A percentile compares a stretch with the other conserved stretches of the same genome.
These are phyloP conservation scores for Trichoderma koningii DNA, from an alignment of 2,329 filamentous ascomycete genomes.

Conservation along the genomic window DNA sequence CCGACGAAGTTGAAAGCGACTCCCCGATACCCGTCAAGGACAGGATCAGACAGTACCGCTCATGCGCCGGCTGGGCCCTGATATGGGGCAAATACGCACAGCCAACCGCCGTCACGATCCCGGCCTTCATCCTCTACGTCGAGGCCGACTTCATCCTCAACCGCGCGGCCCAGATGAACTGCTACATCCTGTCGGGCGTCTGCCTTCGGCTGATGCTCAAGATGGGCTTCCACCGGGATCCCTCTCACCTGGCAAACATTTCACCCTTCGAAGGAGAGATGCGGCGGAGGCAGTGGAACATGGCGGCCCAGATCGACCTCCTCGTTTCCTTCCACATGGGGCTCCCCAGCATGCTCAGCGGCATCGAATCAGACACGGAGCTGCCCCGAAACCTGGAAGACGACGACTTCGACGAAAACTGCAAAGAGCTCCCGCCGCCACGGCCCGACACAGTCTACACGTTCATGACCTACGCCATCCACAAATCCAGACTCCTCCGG, in stretches of 20 bases:
- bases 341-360: conserved; percentile 65
- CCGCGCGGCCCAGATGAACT: conserved; percentile 54
- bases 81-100: conserved; percentile 53
- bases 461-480: conserved; percentile 56
- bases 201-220: conserved; percentile 58
- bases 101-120: conserved; percentile 52
- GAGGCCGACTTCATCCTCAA: conserved; percentile 57
- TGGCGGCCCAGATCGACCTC: conserved; percentile 61
- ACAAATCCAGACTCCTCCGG: conserved; percentile 51
- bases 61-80: conserved; percentile 55
- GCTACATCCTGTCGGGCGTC: conserved; percentile 55
- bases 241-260: conserved; percentile 53
- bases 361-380: conserved; percentile 63
- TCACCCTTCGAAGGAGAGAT: conserved; percentile 57
- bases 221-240: conserved; percentile 61
- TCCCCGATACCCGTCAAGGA: conserved; percentile 46
- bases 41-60: conserved; percentile 51
- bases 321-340: conserved; percentile 69
- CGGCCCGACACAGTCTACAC: conserved; percentile 63
- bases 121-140: conserved; percentile 54
- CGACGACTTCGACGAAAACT: conserved; percentile 63
- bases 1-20: conserved; percentile 48
- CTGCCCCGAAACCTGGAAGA: conserved; percentile 65
- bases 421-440: conserved; percentile 55
- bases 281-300: conserved; percentile 55